These are phyloP conservation scores for Penicillium sumatraense DNA, from an alignment of 2,329 filamentous ascomycete species.

Conservation along the genomic window DNA sequence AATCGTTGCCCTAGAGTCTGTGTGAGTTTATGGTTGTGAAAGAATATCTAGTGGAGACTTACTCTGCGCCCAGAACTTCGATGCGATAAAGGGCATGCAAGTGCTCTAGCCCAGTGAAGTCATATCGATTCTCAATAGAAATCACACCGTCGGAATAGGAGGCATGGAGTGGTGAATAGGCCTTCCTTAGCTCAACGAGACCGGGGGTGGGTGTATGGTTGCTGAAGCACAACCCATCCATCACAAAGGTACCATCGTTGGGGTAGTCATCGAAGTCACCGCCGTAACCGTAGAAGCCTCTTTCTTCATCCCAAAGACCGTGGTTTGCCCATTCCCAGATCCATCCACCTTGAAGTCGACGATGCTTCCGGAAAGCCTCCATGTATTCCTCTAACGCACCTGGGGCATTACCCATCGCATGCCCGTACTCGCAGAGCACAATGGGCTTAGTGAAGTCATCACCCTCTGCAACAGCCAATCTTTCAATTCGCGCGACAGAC, in stretches of 20 bases:
- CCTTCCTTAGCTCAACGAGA: constrained; percentile 60
- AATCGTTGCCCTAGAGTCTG: background rate
- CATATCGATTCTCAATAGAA: constrained; percentile 54
- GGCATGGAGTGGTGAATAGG: constrained; percentile 60
- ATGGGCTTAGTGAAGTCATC: constrained; percentile 53
- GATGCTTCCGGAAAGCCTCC: constrained; percentile 64
- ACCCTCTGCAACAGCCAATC: constrained; percentile 49
- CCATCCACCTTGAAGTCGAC: constrained; percentile 68
- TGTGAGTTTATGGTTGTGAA: background rate
- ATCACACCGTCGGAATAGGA: constrained; percentile 44
- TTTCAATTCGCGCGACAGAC: constrained; percentile 55
- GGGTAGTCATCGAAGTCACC: constrained; percentile 66
- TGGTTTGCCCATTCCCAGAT: constrained; percentile 72
- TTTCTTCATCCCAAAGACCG: constrained; percentile 52
- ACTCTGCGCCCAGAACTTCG: background rate
- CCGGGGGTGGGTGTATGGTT: constrained; percentile 62
- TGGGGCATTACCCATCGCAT: constrained; percentile 76
- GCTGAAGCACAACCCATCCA: constrained; percentile 60
- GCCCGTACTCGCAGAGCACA: constrained; percentile 56
- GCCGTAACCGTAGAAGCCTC: constrained; percentile 58
- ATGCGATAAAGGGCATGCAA: constrained; percentile 27
- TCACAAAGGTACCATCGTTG: constrained; percentile 65
- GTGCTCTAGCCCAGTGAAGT: constrained; percentile 53
- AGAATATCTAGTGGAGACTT: constrained; percentile 22
- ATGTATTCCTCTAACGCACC: constrained; percentile 72